Base-by-base conservation (phyloP, 164 flowering plant genomes). In the Nymphaea colorata region DNA sequence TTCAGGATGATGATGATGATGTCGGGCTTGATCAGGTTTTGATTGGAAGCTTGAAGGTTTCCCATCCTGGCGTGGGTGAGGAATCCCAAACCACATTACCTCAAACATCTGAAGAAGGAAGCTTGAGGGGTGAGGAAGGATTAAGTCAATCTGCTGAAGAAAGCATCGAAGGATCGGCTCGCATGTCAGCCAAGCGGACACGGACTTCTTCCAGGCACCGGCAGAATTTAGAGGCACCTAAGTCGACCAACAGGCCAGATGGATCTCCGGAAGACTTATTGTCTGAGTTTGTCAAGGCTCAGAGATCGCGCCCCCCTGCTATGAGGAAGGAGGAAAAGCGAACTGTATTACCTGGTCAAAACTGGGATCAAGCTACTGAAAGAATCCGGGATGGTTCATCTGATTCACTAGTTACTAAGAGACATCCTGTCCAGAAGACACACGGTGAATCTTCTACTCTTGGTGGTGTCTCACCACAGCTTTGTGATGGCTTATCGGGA, bases 1-100 rank as follows among this genome's bases (percentile, higher is more conserved):
- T 14, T 64, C 59, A 71, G 16, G 16, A 79, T 71, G 87, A 80
- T 77, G 85, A 77, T 51, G 92, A 85, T 66, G 70, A 67, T 36
- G 60, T 10, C 59, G 69, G 70, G 61, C 36, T 67, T 65, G 64
- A 68, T 65, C 44, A 43, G 44, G 25, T 68, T 73, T 62, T 64
- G 47, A 68, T 69, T 72, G 72, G 41, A 59, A 62, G 63, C 44
- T 51, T 42, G 25, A 45, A 68, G 57, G 75, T 18, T 72, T 74
- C 64, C 7, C 64, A 60, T 15, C 62, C n/a, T 45, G 42, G 15
- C 67, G 59, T 44, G 41, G 64, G 17, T 36, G 41, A 63, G 14
- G 47, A 72, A 62, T 43, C 70, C 59, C 47, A 57, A 55, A 44
- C 67, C 61, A 55, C 61, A 10, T 25, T 57, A 16, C 44, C 62